A percentile compares a stretch with the other conserved stretches of the same genome.
phyloP scores from a whole-genome alignment of 2,329 filamentous ascomycete genomes.

The Periconia sp. region DNA sequence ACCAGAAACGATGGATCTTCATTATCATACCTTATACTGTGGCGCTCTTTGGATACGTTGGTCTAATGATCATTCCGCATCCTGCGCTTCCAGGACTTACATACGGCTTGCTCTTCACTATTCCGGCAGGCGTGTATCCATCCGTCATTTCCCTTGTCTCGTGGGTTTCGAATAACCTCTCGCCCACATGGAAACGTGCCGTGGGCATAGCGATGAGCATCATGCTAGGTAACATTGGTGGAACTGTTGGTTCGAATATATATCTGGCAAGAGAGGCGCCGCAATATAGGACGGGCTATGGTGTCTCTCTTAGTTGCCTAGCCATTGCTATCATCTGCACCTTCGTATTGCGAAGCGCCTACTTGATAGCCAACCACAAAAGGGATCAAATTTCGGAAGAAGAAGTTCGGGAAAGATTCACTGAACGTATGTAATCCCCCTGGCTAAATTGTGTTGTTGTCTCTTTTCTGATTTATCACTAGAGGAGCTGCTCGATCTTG shows the following conservation, averaged over 20 bases:
- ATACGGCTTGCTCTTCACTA: slow-evolving; percentile 63
- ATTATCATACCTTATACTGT: slow-evolving; percentile 56
- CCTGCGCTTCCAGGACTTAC: slow-evolving; percentile 54
- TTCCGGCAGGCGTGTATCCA: slow-evolving; percentile 61
- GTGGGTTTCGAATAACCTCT: slow-evolving; percentile 66
- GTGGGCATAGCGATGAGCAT: slow-evolving; percentile 57
- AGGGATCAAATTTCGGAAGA: no score
- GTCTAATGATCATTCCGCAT: slow-evolving; percentile 56
- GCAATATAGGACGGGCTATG: slow-evolving; percentile 57
- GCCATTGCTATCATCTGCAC: no score
- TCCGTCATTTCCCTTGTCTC: slow-evolving; percentile 60
- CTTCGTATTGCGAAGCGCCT: no score
- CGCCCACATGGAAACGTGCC: slow-evolving; percentile 63
- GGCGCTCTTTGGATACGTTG: slow-evolving; percentile 60
- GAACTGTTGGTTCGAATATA: slow-evolving; percentile 59
- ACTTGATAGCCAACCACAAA: no score
- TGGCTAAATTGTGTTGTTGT: no score
- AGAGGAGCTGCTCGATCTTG: no score
- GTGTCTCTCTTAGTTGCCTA: no score
- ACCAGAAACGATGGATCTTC: slow-evolving; percentile 61
- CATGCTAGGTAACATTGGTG: slow-evolving; percentile 56
- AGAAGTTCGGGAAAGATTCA: no score
- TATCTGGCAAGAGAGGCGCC: slow-evolving; percentile 56
- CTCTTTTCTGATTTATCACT: no score
- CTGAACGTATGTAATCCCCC: no score